Evolutionary conservation across 495 filamentous ascomycete species (phyloP).

Genomic region (Polyplosphaeria fusca): DNA sequence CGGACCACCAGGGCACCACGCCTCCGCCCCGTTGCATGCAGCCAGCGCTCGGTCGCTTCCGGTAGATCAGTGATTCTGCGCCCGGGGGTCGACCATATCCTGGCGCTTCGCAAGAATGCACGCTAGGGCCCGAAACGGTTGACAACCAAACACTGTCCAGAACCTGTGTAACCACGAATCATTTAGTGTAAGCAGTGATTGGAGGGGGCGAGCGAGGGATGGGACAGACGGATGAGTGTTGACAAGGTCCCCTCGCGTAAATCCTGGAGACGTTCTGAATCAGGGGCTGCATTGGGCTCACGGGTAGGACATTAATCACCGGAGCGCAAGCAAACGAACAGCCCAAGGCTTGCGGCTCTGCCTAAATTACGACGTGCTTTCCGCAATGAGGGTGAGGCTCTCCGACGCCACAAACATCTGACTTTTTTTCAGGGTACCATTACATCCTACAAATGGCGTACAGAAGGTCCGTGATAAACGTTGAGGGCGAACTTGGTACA

Average conservation of each 20-base stretch:
- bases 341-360: not conserved
- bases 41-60: slow-evolving; percentile 32
- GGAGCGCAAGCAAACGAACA: not conserved
- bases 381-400: no score
- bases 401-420: no score
- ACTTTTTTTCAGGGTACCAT: not conserved
- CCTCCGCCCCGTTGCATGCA: slow-evolving; percentile 30
- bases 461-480: not conserved
- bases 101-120: slow-evolving; percentile 12
- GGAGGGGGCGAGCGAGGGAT: slow-evolving; percentile 1
- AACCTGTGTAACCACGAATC: slow-evolving; percentile 14
- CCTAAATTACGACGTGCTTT: no score
- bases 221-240: not conserved
- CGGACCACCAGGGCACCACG: no score
- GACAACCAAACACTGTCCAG: slow-evolving; percentile 25
- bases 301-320: not conserved
- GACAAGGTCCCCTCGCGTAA: not conserved
- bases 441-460: not conserved
- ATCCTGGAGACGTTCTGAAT: not conserved
- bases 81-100: not conserved
- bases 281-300: slow-evolving; percentile 9
- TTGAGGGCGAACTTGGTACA: slow-evolving; percentile 4
- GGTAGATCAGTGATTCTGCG: slow-evolving; percentile 19
- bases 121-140: slow-evolving; percentile 7
- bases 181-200: not conserved